Base-by-base conservation (phyloP, 352 stramenopile species). In the Phytophthora litchii region DNA sequence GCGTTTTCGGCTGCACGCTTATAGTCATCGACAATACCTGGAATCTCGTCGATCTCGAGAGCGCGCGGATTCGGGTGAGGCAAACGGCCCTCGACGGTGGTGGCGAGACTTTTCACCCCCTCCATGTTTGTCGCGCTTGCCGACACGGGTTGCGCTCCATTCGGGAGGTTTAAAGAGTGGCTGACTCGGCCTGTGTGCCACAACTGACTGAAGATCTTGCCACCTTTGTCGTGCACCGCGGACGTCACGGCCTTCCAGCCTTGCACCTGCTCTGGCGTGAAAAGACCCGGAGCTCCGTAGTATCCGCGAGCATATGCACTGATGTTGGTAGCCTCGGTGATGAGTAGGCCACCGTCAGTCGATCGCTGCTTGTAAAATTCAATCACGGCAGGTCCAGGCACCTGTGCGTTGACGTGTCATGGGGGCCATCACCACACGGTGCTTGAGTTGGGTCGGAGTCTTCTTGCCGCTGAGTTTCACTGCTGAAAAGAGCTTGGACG, bases 181-280 rank as follows among this genome's bases (percentile, higher is more conserved):
- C 75, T 64, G 31, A 76, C 45, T 17, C 85, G 72, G 17, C 89
- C 91, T 14, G 78, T 82, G 62, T 97, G 90, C 87, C 88, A 97
- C 20, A 97, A 62, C 68, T 97, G 88, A 13, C 71, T 53, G 47
- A 85, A 92, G 37, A 96, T 96, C 14, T 77, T 76, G 47, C 76
- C 85, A 42, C 74, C 78, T 56, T 94, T 91, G 19, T 49, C 64
- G 48, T 97, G 91, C 16, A 97, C 88, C 4, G 67, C 61, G 17
- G 89, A 55, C 0, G 76, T 83, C 14, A 93, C 67, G n/a, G 34
- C 32, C 41, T 91, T 82, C 83, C 83, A 92, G 11, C 38, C 69
- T 14, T 76, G 23, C 23, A 80, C 41, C 37, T 94, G 84, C 25
- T 83, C 72, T 12, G 66, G 35, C 2, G 61, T 77, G 52, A 74